Conservation (phyloP, 1,139 yeast species). For the Sugiyamaella novakii region DNA sequence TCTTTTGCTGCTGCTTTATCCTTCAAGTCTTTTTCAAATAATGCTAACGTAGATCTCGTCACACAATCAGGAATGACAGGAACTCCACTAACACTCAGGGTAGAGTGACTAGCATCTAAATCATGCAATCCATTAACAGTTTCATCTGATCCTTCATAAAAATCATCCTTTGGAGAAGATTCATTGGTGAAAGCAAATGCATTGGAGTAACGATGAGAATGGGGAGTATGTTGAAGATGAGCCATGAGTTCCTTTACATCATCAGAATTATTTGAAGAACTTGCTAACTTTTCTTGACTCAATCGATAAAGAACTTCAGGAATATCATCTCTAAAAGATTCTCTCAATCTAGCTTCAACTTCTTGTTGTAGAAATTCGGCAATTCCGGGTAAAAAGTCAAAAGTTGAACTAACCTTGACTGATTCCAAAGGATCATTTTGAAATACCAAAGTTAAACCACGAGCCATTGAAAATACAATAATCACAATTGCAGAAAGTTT, state of each 20-base stretch:
- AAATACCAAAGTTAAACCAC: slow-evolving; percentile 72
- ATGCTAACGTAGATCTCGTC: slow-evolving; percentile 16
- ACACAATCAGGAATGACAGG: slow-evolving; percentile 15
- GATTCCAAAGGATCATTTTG: slow-evolving; percentile 75
- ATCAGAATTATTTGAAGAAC: not conserved
- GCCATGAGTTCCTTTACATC: slow-evolving; percentile 16
- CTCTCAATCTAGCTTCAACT: slow-evolving; percentile 69
- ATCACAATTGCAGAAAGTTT: slow-evolving; percentile 68
- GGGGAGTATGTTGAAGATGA: slow-evolving; percentile 18
- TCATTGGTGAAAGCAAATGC: slow-evolving; percentile 5
- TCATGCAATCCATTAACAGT: slow-evolving; percentile 16
- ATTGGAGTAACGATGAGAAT: slow-evolving; percentile 14
- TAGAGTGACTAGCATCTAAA: slow-evolving; percentile 17
- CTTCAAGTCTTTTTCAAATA: slow-evolving; percentile 8
- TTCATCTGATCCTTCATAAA: slow-evolving; percentile 15
- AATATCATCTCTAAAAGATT: slow-evolving; percentile 71
- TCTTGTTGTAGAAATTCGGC: slow-evolving; percentile 68
- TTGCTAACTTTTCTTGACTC: slow-evolving; percentile 25
- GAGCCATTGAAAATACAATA: slow-evolving; percentile 66
- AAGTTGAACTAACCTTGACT: slow-evolving; percentile 71
- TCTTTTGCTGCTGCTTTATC: slow-evolving; percentile 8
- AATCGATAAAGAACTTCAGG: slow-evolving; percentile 75
- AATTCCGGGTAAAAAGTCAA: slow-evolving; percentile 73
- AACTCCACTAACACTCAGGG: slow-evolving; percentile 10
- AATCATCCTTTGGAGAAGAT: not conserved